These are phyloP conservation scores for Torrubiella hemipterigena DNA, from an alignment of 2,329 filamentous ascomycete species.

Conservation along the genomic window DNA sequence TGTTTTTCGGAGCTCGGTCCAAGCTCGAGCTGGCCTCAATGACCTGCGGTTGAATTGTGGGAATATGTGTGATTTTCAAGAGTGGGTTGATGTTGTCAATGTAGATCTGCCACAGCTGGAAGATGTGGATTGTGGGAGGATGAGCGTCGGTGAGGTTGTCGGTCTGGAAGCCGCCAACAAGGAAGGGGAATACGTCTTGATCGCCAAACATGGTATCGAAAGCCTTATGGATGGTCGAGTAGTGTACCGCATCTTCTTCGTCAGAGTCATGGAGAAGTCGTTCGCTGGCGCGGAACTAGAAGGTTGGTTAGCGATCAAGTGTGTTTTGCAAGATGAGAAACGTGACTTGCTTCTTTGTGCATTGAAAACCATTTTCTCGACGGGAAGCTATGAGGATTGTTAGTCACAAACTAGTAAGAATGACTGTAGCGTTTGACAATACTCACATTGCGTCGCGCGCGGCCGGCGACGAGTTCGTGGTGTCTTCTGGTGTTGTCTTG, in stretches of 20 bases:
- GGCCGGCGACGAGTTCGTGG: constrained; percentile 20
- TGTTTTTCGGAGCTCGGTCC: constrained; percentile 37
- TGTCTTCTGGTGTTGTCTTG: constrained; percentile 38
- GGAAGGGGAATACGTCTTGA: constrained; percentile 45
- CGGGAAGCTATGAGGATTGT: neutral
- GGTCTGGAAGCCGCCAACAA: constrained; percentile 30
- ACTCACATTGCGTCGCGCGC: constrained; percentile 1
- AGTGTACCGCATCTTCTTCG: constrained; percentile 42
- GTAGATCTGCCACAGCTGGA: constrained; percentile 58
- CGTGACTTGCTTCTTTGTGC: constrained; percentile 33
- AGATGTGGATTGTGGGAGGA: constrained; percentile 45
- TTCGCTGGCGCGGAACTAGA: constrained; percentile 38
- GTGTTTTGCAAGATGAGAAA: neutral
- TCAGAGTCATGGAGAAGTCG: constrained; percentile 39
- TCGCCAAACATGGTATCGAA: constrained; percentile 48
- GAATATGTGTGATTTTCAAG: constrained; percentile 55
- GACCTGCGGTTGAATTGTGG: constrained; percentile 51
- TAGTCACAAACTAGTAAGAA: neutral
- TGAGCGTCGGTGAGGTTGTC: constrained; percentile 34
- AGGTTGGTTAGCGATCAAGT: constrained; percentile 1
- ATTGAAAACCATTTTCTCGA: constrained; percentile 33
- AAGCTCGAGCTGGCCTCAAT: constrained; percentile 48
- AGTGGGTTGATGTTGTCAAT: constrained; percentile 59
- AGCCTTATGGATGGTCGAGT: constrained; percentile 42
- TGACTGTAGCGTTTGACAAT: neutral